phyloP scores from a whole-genome alignment of 495 filamentous ascomycete genomes.

The Acidiella bohemica region DNA sequence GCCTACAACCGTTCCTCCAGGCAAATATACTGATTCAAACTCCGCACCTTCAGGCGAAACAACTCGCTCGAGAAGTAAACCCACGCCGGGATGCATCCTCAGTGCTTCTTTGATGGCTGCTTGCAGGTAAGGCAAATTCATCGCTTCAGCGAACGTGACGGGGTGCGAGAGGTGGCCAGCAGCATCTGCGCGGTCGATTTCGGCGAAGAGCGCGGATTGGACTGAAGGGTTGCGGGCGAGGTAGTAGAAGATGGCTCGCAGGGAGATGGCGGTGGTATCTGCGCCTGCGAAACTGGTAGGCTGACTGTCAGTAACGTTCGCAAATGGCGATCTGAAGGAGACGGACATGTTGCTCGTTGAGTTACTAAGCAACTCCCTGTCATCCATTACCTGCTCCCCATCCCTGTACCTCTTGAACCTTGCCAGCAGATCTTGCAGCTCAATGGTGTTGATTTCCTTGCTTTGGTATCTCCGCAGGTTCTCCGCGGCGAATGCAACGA shows the following conservation, averaged over 20 bases:
- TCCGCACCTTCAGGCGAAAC: constrained; percentile 39
- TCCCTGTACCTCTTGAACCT: constrained; percentile 9
- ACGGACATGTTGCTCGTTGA: constrained; percentile 7
- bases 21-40: constrained; percentile 38
- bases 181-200: constrained; percentile 41
- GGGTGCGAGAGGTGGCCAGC: constrained; percentile 32
- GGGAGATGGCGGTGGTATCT: constrained; percentile 50
- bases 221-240: constrained; percentile 40
- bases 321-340: background rate
- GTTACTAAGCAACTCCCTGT: constrained; percentile 8
- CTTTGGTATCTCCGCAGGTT: constrained; percentile 10
- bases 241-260: constrained; percentile 52
- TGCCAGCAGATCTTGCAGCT: constrained; percentile 10
- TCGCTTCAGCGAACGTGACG: constrained; percentile 11
- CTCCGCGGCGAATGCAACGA: constrained; percentile 10
- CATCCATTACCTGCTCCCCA: constrained; percentile 10
- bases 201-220: constrained; percentile 33
- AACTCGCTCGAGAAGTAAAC: constrained; percentile 20
- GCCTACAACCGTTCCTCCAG: constrained; percentile 39
- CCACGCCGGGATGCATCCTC: constrained; percentile 23
- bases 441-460: constrained; percentile 4
- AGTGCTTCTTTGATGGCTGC: constrained; percentile 24
- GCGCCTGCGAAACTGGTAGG: constrained; percentile 32
- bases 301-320: background rate
- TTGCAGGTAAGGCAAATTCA: constrained; percentile 19